Evolutionary conservation across 139 green algal species (phyloP).

Genomic region (Bryopsis sp.): DNA sequence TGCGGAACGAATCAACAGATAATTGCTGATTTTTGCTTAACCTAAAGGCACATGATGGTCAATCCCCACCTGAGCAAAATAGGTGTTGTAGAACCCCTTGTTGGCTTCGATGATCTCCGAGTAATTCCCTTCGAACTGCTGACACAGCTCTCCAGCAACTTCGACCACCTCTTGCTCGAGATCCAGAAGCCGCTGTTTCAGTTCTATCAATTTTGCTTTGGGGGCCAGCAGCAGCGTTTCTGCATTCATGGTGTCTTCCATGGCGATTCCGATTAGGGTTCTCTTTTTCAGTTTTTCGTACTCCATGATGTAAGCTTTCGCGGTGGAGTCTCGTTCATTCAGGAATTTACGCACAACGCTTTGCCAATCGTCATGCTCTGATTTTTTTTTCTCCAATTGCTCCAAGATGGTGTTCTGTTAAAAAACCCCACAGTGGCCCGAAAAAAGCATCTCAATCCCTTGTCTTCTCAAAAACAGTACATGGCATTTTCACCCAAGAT

Average conservation of each 20-base stretch:
- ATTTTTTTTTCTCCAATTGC: constrained; percentile 52
- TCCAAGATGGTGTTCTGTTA: constrained; percentile 37
- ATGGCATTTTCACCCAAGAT: no score
- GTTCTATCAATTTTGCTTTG: constrained; percentile 38
- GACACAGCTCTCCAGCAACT: constrained; percentile 38
- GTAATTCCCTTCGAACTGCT: constrained; percentile 71
- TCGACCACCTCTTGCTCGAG: constrained; percentile 55
- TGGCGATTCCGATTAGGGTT: constrained; percentile 22
- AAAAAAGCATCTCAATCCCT: no score
- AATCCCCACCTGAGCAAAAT: constrained; percentile 48
- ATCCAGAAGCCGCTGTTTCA: constrained; percentile 55
- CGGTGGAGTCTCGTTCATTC: constrained; percentile 25
- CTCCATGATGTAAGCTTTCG: constrained; percentile 26
- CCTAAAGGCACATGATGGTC: no score
- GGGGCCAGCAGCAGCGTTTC: constrained; percentile 27
- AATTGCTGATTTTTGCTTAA: no score
- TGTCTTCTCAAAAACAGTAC: no score
- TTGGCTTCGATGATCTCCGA: constrained; percentile 54
- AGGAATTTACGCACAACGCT: constrained; percentile 19
- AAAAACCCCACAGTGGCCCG: no score
- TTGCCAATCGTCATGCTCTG: constrained; percentile 40
- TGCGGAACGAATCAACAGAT: no score
- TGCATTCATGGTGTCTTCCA: constrained; percentile 24
- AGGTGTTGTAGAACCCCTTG: constrained; percentile 55
- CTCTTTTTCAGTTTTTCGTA: constrained; percentile 61